Base-by-base conservation (phyloP, 106 monocot genomes). In the Narthecium ossifragum region DNA sequence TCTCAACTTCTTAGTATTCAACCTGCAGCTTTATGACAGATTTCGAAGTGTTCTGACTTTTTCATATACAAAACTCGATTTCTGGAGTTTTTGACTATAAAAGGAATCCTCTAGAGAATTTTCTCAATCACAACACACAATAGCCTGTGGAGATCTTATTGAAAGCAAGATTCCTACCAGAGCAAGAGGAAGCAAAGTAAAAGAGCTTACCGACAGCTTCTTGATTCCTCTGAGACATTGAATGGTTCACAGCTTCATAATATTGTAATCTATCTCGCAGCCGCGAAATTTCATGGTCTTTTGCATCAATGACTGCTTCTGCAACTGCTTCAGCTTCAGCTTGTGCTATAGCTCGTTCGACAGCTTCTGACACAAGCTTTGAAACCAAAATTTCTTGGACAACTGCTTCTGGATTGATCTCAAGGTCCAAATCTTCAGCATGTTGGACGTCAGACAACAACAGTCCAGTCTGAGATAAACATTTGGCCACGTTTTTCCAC, bases 181-280 rank as follows among this genome's bases (percentile, higher is more conserved):
- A n/a, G n/a, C n/a, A 43, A 54, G 25, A 54, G 28, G 31, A 54
- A 54, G 31, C n/a, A 2, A 29, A 29, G 2, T 9, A 40, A 39
- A 1, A 26, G 23, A 27, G 24, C 63, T 50, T 76, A 76, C 85
- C 71, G 22, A 59, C 55, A 30, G 55, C 43, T 73, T 82, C 82
- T 57, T 82, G 87, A 54, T 87, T 87, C 69, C 78, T 65, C 46
- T 79, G 82, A 13, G 75, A 82, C 87, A 82, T 87, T 54, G 82
- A 82, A 30, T 28, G 78, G 55, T 82, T 87, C 37, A 75, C 52
- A 57, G 75, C 75, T 70, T 87, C 82, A 63, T 76, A 76, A 51
- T 76, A 82, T 31, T 73, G 72, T 53, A 79, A 24, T 46, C 78
- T 45, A 57, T 82, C 75, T 31, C 55, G 51, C 49, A 82, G 53